These are phyloP conservation scores for Dactylellina cionopaga DNA, from an alignment of 2,329 filamentous ascomycete genomes.

Conservation along the genomic window DNA sequence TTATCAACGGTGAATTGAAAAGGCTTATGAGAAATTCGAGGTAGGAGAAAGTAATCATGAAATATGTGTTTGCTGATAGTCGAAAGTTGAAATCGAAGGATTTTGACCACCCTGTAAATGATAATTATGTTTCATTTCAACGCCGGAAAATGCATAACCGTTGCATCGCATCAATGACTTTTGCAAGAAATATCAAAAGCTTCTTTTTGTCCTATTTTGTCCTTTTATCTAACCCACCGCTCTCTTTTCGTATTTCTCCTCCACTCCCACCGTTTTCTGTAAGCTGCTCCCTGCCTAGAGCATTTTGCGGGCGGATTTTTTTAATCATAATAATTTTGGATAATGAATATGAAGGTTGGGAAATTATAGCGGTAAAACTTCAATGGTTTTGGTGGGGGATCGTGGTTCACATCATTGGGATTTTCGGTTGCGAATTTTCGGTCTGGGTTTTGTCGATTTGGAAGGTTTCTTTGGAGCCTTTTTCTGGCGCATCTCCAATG, in stretches of 20 bases:
- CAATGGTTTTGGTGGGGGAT: background rate
- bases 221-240: constrained; percentile 15
- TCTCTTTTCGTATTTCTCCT: background rate
- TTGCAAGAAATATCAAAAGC: background rate
- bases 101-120: constrained; percentile 34
- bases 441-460: constrained; percentile 14
- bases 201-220: constrained; percentile 6
- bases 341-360: background rate
- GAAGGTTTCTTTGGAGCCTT: constrained; percentile 14
- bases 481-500: constrained; percentile 34
- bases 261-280: constrained; percentile 1
- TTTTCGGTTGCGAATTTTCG: constrained; percentile 32
- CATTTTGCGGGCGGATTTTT: background rate
- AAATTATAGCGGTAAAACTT: background rate
- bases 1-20: background rate
- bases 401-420: background rate
- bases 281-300: background rate
- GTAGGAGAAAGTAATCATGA: background rate
- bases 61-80: background rate
- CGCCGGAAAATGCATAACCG: constrained; percentile 39
- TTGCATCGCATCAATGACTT: constrained; percentile 18
- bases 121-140: constrained; percentile 41
- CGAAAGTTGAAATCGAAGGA: background rate
- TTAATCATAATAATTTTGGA: background rate
- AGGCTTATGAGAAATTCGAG: background rate